These are phyloP conservation scores for Colletotrichum lupini DNA, from an alignment of 2,329 filamentous ascomycete genomes.

Conservation along the genomic window DNA sequence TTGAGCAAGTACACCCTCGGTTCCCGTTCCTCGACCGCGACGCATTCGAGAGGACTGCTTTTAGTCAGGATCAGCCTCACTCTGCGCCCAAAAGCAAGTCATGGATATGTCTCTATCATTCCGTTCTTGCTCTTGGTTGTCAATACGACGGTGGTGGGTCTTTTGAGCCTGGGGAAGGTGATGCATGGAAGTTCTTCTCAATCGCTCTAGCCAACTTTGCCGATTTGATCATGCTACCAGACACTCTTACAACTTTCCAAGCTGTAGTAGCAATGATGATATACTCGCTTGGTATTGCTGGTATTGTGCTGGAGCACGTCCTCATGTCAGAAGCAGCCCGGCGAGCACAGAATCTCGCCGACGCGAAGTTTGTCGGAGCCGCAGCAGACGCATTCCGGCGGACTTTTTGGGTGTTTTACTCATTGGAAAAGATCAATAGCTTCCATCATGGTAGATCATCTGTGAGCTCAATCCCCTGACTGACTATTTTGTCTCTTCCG, in stretches of 20 bases:
- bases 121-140: slow-evolving; percentile 45
- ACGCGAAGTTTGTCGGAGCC: slow-evolving; percentile 35
- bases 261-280: slow-evolving; percentile 46
- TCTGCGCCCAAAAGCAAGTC: slow-evolving; percentile 26
- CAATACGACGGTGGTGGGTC: slow-evolving; percentile 43
- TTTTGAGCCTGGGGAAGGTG: slow-evolving; percentile 34
- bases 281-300: slow-evolving; percentile 42
- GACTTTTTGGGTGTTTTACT: slow-evolving; percentile 54
- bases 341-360: slow-evolving; percentile 43
- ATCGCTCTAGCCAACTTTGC: slow-evolving; percentile 43
- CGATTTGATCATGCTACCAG: slow-evolving; percentile 45
- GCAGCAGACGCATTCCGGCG: slow-evolving; percentile 40
- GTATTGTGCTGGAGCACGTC: slow-evolving; percentile 39
- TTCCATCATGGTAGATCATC: slow-evolving; percentile 46
- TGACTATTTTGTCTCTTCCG: slow-evolving; percentile 37
- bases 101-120: slow-evolving; percentile 48
- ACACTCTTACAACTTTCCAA: slow-evolving; percentile 44
- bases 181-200: slow-evolving; percentile 38
- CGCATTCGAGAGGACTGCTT: slow-evolving; percentile 22
- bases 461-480: slow-evolving; percentile 37
- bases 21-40: slow-evolving; percentile 49
- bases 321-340: slow-evolving; percentile 45
- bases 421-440: slow-evolving; percentile 48
- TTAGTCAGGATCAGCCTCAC: background rate
- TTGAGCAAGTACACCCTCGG: slow-evolving; percentile 47